Evolutionary conservation across 2,329 filamentous ascomycete genomes (phyloP), one percentile per base, ranked within the genome.

Genomic region (Diaporthe nobilis): DNA sequence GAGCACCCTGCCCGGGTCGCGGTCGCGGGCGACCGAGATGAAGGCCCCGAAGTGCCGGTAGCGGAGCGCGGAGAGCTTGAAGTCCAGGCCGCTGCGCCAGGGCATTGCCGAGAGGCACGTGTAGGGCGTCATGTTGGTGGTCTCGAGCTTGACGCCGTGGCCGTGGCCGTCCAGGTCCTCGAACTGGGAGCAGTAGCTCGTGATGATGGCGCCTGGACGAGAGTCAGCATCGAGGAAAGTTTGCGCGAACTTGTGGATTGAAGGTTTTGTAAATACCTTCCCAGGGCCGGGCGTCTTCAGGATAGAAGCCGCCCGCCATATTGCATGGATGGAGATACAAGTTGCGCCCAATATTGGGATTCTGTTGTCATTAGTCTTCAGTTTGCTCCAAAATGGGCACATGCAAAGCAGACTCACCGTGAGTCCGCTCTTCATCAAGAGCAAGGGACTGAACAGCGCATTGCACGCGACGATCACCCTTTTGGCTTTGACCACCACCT

Each of bases 81-180:
- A 94, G 60, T 94, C 90, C 15, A 95, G 82, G 0, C 92, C 94
- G 73, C 87, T 86, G n/a, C 83, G 85, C 92, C 94, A 97, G 20
- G 92, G 89, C 72, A 94, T 86, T 71, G 89, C 85, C 7, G 91
- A 86, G 20, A 95, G 85, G 79, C 91, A 88, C 3, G 91, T 82
- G 25, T 92, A 90, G 0, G 95, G 95, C 81, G 92, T 79, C 93
- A 97, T 96, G 80, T 90, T 90, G 1, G 91, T 91, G 13, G 92
- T 88, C 86, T 98, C 95, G 39, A 98, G 87, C 83, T 97, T 98
- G 67, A 89, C 88, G 53, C 96, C 96, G 80, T 98, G 95, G 75
- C 95, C 95, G 57, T 92, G 88, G 8, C 91, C 90, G 82, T 98
- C 95, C 0, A 96, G 87, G 79, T 98, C 93, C 78, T 97, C 94